Evolutionary conservation across 441 rosid genomes (phyloP).

Genomic region (Erodium moschatum): DNA sequence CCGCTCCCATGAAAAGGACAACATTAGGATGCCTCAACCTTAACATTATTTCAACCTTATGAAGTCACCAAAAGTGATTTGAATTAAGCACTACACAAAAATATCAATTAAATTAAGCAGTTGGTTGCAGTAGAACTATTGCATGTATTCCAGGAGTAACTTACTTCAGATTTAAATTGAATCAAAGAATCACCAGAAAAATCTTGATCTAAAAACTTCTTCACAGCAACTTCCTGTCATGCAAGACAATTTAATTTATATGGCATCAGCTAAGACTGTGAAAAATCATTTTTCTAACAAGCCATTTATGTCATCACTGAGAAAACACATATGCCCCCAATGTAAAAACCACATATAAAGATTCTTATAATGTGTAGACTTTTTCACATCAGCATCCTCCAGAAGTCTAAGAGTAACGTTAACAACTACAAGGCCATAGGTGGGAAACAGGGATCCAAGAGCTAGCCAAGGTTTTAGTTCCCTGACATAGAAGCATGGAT

Average conservation of each 20-base stretch:
- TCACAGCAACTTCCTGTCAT: conserved; percentile 8
- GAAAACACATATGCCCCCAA: not conserved
- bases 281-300: not conserved
- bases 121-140: not conserved
- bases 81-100: not conserved
- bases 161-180: conserved; percentile 8
- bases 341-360: not conserved
- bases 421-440: not conserved
- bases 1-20: conserved; percentile 9
- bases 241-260: not conserved
- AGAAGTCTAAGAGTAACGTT: not conserved
- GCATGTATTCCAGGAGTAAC: not conserved
- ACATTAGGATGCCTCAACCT: conserved; percentile 7
- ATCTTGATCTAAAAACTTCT: conserved; percentile 4
- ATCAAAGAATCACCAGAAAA: conserved; percentile 5
- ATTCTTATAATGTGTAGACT: not conserved
- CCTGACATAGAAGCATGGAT: too few species aligned
- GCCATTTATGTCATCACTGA: not conserved
- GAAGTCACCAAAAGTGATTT: not conserved
- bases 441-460: too few species aligned
- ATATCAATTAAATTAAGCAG: not conserved
- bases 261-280: not conserved
- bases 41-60: conserved; percentile 5
- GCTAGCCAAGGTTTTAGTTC: too few species aligned
- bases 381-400: not conserved